A percentile compares a stretch with the other conserved stretches of the same genome.
Evolutionary conservation across 192 early-diverging fungal species (phyloP).

Genomic region (Coemansia sp.): DNA sequence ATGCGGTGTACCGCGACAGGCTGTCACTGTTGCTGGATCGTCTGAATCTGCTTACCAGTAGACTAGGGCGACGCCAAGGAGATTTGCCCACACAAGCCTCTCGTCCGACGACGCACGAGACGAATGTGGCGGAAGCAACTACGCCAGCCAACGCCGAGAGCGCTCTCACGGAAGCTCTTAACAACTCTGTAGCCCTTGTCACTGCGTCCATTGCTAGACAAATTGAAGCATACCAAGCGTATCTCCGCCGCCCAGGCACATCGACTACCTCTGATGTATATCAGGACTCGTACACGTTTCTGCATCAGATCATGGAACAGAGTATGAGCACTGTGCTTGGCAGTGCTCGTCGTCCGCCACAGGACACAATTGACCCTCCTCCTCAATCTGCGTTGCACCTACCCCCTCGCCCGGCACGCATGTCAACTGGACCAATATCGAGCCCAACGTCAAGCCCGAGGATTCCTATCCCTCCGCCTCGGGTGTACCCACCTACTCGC

Average conservation of each 20-base stretch:
- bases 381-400: background rate
- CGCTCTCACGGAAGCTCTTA: background rate
- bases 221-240: background rate
- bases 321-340: too few relatives aligned
- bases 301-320: too few relatives aligned
- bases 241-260: background rate
- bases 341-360: background rate
- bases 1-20: background rate
- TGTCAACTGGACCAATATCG: background rate
- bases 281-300: background rate
- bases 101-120: background rate
- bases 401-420: background rate
- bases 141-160: background rate
- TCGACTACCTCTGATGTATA: background rate
- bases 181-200: background rate
- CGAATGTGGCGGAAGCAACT: background rate
- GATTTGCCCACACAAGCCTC: background rate
- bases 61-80: background rate
- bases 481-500: background rate
- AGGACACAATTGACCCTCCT: background rate
- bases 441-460: background rate
- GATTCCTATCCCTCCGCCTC: conserved; percentile 2
- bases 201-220: background rate
- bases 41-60: background rate
- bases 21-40: background rate